Conservation (phyloP, 805 yeast genomes). For the Phaffomyces antillensis region DNA sequence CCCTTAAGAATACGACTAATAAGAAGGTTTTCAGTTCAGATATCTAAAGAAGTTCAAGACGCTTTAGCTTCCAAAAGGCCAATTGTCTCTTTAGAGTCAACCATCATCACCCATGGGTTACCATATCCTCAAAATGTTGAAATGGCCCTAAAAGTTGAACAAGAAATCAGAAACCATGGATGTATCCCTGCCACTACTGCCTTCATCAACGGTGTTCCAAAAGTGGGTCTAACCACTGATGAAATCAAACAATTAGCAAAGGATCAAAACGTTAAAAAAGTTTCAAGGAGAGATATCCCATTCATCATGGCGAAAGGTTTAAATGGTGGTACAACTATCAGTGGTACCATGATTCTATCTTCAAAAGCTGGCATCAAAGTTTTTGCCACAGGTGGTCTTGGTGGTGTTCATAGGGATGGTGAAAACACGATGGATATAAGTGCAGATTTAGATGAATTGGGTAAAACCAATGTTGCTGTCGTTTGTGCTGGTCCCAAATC, state of each 20-base stretch:
- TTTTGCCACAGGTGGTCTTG: constrained; percentile 90
- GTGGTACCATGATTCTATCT: constrained; percentile 81
- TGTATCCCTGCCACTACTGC: constrained; percentile 85
- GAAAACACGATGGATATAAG: constrained; percentile 71
- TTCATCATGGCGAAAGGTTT: constrained; percentile 52
- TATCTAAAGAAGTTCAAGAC: constrained; percentile 45
- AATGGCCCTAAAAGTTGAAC: constrained; percentile 69
- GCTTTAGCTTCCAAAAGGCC: constrained; percentile 56
- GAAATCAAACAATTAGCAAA: constrained; percentile 44
- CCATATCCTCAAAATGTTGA: constrained; percentile 71
- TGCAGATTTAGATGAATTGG: constrained; percentile 82
- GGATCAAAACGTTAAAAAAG: constrained; percentile 40
- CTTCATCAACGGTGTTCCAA: constrained; percentile 62
- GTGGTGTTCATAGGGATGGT: constrained; percentile 84
- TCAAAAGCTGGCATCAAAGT: constrained; percentile 69
- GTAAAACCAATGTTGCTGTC: constrained; percentile 80
- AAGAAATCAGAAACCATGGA: constrained; percentile 49
- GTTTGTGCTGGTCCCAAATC: constrained; percentile 91
- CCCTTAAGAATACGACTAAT: neutral
- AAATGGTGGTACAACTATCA: constrained; percentile 88
- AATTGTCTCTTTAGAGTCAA: constrained; percentile 77
- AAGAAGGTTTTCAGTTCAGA: constrained; percentile 12
- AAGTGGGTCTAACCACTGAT: constrained; percentile 49
- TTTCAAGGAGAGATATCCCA: constrained; percentile 77
- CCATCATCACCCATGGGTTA: constrained; percentile 85